Evolutionary conservation across 441 rosid genomes (phyloP), one percentile per base, ranked within the genome.

Genomic region (Isatis lusitanica): DNA sequence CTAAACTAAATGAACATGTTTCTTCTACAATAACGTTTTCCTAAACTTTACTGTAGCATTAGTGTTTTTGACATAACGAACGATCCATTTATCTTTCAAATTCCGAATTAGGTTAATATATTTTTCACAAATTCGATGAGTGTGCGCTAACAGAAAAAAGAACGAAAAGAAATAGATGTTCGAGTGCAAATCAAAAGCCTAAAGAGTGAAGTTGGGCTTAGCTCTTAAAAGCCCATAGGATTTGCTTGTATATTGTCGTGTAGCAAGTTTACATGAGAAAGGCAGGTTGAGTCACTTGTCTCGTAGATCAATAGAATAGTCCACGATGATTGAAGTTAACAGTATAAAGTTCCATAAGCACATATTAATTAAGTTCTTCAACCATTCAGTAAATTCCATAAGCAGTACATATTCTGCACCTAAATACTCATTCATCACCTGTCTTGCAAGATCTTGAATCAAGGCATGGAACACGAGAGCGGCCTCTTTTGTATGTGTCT

Each of bases 161-260:
- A 39, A 33, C 1, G 3, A 9, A 9, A 17, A 2, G 4, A 30
- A 61, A 18, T 4, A 48, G 57, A 12, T 33, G 61, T 53, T 55
- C 21, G 5, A 30, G 15, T 47, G 43, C 57, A 47, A 38, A 33
- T 4, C 47, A 36, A 26, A 66, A 26, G 11, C 17, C n/a, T 66
- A 24, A 24, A 26, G 16, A 39, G 16, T 3, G 5, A 51, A 71
- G 36, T 43, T 63, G 64, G 70, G 63, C 56, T n/a, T 43, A 63
- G 3, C 12, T 53, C 63, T 0, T 43, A 24, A 53, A 53, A 55
- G 40, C 76, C 48, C 76, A 56, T n/a, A 33, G 26, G 15, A 55
- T 15, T 51, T 70, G 39, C 33, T 53, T 9, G 38, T 9, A 21
- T 21, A 21, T 21, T 36, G 36, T 70, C 36, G 61, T 30, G 26